Evolutionary conservation across 768 basidiomycete species (phyloP).

Genomic region (Mycena vulgaris): DNA sequence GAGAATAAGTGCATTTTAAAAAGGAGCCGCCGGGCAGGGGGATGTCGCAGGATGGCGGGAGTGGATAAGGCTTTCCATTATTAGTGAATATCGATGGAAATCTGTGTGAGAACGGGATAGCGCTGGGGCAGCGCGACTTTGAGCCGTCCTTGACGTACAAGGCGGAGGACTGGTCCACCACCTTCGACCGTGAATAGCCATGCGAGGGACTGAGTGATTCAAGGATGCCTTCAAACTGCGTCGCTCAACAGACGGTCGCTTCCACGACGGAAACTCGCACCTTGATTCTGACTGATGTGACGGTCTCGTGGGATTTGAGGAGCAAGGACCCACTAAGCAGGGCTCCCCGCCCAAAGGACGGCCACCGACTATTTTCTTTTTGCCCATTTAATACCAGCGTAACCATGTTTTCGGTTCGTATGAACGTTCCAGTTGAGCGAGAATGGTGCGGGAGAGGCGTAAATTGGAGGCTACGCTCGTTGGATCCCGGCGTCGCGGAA

Average conservation of each 20-base stretch:
- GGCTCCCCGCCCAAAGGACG: conserved; percentile 13
- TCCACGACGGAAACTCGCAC: not conserved
- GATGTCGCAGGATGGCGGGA: conserved; percentile 35
- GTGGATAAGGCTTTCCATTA: conserved; percentile 4
- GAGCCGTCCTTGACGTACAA: conserved; percentile 16
- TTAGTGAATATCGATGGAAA: conserved; percentile 26
- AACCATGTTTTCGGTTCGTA: conserved; percentile 13
- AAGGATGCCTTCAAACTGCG: conserved; percentile 24
- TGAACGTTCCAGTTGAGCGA: conserved; percentile 17
- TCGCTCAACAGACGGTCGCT: not conserved
- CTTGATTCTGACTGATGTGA: conserved; percentile 3
- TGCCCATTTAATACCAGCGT: conserved; percentile 18
- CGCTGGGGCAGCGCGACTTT: conserved; percentile 7
- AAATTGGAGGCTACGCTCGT: conserved; percentile 16
- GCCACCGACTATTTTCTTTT: conserved; percentile 14
- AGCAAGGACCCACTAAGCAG: conserved; percentile 14
- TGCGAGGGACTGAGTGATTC: conserved; percentile 21
- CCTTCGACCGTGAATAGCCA: conserved; percentile 12
- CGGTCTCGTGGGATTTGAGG: conserved; percentile 20
- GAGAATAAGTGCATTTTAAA: conserved; percentile 30
- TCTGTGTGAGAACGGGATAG: conserved; percentile 16
- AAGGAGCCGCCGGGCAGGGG: conserved; percentile 15
- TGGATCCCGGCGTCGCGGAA: not conserved
- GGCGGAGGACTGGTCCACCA: not conserved
- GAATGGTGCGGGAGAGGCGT: conserved; percentile 10